Evolutionary conservation across 129 eudicot genomes (phyloP).

Genomic region (Solidago caesia): DNA sequence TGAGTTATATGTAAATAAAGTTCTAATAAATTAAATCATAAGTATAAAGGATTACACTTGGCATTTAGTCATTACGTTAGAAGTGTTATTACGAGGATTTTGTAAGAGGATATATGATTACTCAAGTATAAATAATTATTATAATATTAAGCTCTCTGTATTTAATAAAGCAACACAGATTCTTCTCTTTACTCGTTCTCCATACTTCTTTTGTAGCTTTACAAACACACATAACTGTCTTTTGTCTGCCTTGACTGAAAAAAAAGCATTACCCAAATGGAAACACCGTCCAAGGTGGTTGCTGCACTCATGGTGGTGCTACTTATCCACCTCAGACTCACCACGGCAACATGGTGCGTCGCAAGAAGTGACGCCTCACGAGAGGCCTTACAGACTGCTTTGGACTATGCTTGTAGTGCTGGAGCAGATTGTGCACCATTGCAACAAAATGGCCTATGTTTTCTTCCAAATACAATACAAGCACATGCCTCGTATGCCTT

Average conservation of each 20-base stretch:
- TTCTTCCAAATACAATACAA: conserved; percentile 53
- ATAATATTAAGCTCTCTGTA: conserved; percentile 3
- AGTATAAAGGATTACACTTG: too few relatives aligned
- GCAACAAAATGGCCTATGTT: conserved; percentile 56
- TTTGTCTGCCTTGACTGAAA: conserved; percentile 18
- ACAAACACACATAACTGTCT: conserved; percentile 22
- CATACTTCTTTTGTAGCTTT: conserved; percentile 31
- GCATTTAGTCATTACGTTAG: too few relatives aligned
- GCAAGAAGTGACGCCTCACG: conserved; percentile 57
- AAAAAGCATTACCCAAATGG: conserved; percentile 24
- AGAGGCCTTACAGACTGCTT: conserved; percentile 50
- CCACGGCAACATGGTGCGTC: conserved; percentile 58
- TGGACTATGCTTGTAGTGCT: conserved; percentile 73
- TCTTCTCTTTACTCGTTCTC: conserved; percentile 19
- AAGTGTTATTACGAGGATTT: too few relatives aligned
- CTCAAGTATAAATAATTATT: neutral
- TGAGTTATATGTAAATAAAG: too few relatives aligned
- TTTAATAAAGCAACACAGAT: conserved; percentile 25
- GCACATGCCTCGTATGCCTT: conserved; percentile 83
- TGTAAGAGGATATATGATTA: too few relatives aligned
- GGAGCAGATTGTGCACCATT: conserved; percentile 78
- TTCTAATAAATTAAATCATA: too few relatives aligned
- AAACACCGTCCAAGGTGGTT: conserved; percentile 13
- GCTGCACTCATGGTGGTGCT: conserved; percentile 13
- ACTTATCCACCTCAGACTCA: neutral